These are phyloP conservation scores for Pythium brachiatum DNA, from an alignment of 352 stramenopile genomes.

Conservation along the genomic window DNA sequence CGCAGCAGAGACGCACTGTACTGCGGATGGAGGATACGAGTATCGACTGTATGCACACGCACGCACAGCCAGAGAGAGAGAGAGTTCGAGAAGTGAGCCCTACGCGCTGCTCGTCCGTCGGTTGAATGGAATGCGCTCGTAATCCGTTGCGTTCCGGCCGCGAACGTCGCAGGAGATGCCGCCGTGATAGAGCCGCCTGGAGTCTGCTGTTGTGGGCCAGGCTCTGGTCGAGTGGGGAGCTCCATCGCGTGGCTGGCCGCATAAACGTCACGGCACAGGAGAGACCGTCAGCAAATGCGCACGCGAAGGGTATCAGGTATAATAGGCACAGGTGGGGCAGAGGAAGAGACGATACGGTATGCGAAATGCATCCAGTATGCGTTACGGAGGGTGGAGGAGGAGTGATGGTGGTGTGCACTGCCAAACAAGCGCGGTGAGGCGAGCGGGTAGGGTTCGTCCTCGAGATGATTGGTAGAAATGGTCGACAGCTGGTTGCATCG, in stretches of 20 bases:
- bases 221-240: neutral
- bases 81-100: neutral
- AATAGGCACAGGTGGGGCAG: neutral
- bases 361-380: neutral
- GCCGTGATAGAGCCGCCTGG: conserved; percentile 11
- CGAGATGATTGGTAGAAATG: conserved; percentile 16
- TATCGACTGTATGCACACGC: neutral
- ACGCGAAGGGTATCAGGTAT: neutral
- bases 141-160: conserved; percentile 11
- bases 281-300: neutral
- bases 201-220: neutral
- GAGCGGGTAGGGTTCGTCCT: neutral
- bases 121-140: conserved; percentile 3
- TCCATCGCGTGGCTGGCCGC: conserved; percentile 2
- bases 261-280: neutral
- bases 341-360: neutral
- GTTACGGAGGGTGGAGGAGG: neutral
- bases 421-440: conserved; percentile 2
- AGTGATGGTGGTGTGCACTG: conserved; percentile 1
- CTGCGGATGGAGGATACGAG: neutral
- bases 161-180: conserved; percentile 15
- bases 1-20: neutral
- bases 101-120: neutral
- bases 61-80: neutral
- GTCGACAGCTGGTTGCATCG: neutral